phyloP scores from a whole-genome alignment of 2,329 filamentous ascomycete genomes.

The Penicillium aurantiogriseum region DNA sequence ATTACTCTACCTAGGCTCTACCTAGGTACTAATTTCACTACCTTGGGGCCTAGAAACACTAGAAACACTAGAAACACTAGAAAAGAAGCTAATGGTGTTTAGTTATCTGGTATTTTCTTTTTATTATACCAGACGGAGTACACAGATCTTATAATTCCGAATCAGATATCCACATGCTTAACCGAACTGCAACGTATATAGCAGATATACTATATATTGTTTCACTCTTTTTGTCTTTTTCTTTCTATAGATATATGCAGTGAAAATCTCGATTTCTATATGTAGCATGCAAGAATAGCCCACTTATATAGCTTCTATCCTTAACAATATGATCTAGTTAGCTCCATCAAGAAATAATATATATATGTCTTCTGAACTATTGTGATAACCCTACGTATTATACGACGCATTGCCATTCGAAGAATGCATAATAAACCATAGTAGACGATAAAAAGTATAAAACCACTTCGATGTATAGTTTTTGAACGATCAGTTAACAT shows the following conservation, averaged over 20 bases:
- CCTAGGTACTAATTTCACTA: background rate
- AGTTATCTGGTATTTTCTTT: no score
- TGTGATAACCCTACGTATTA: background rate
- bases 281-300: background rate
- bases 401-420: no score
- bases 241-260: background rate
- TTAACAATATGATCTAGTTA: background rate
- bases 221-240: background rate
- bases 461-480: no score
- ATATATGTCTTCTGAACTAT: background rate
- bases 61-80: background rate
- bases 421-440: no score
- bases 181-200: background rate
- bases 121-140: background rate
- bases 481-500: no score
- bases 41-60: background rate
- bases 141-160: background rate
- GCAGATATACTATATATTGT: background rate
- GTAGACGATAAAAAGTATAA: no score
- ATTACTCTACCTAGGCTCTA: background rate
- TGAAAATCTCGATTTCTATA: background rate
- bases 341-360: background rate
- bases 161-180: background rate
- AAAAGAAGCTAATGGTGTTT: background rate
- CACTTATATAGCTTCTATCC: background rate